phyloP scores from a whole-genome alignment of 495 filamentous ascomycete genomes.

The Daldinia caldariorum region DNA sequence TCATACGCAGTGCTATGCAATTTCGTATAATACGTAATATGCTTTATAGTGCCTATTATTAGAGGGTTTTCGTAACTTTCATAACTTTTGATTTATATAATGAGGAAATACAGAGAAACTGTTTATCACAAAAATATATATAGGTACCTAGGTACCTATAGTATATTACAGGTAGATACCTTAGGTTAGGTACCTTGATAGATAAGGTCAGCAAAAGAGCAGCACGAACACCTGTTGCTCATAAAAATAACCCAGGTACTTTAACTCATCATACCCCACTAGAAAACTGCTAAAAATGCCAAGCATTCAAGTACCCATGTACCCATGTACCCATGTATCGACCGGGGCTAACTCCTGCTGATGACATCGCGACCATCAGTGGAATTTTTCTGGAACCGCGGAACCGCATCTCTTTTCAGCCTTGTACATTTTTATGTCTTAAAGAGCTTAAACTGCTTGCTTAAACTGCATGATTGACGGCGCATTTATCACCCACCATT shows the following conservation, averaged over 20 bases:
- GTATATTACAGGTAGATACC: no score
- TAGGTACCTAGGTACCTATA: no score
- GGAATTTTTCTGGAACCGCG: conserved; percentile 38
- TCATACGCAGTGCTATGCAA: no score
- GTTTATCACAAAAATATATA: no score
- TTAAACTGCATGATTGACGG: conserved; percentile 7
- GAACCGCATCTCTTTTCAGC: conserved; percentile 30
- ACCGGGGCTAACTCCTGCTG: neutral
- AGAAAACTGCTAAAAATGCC: neutral
- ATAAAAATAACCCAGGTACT: neutral
- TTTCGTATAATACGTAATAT: no score
- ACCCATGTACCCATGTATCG: neutral
- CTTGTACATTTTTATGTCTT: conserved; percentile 24
- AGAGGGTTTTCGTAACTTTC: neutral
- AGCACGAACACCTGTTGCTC: no score
- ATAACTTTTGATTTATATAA: no score
- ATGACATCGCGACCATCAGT: conserved; percentile 14
- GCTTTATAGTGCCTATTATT: neutral
- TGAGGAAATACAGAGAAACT: no score
- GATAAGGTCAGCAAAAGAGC: no score
- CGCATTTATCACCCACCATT: conserved; percentile 8
- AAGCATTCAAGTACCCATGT: neutral
- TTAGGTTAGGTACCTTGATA: no score
- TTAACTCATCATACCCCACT: neutral
- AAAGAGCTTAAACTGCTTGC: conserved; percentile 8